Base-by-base conservation (phyloP, 2,329 filamentous ascomycete genomes). In the Mycosphaerella sp. region DNA sequence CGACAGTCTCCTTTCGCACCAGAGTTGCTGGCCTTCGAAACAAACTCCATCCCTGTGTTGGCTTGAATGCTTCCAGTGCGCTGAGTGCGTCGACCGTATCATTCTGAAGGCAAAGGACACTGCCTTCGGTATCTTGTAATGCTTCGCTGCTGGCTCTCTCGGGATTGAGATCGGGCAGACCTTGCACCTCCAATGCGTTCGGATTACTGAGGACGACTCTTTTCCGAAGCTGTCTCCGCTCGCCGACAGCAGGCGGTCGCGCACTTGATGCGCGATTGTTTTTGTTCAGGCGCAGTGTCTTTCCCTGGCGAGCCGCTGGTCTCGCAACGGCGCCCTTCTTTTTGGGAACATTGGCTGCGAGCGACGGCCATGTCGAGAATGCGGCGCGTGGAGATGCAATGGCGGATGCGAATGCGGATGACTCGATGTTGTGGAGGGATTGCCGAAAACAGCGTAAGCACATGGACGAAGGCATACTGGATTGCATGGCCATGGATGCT, bases 181-280 rank as follows among this genome's bases (percentile, higher is more conserved):
- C 86, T 18, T 75, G 66, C 6, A 97, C 85, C 53, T 85, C 81
- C 34, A 96, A 74, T 44, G 93, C 93, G 72, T 95, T 97, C 70
- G 87, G 86, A 73, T 97, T 98, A 75, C 86, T 91, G 54, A 98
- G 81, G 53, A 94, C 83, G 64, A 98, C 87, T 61, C 87, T 83
- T 75, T 94, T 95, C 59, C 89, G 84, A 66, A 87, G 76, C 25
- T 87, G 87, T 72, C 89, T 95, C 59, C 90, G 82, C 76, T 96
- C 90, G 59, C 90, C 91, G 2, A 81, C 77, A 10, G 59, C 64
- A 4, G 64, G 64, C 5, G 65, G 65, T 32, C 61, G 56, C 6
- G 57, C 55, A 9, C 49, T 61, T 3, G 55, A 28, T 13, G 52
- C 49, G 27, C 65, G 64, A 40, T 49, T 63, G 43, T 65, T 66